Evolutionary conservation across 495 filamentous ascomycete species (phyloP).

Genomic region (Tuber borchii): DNA sequence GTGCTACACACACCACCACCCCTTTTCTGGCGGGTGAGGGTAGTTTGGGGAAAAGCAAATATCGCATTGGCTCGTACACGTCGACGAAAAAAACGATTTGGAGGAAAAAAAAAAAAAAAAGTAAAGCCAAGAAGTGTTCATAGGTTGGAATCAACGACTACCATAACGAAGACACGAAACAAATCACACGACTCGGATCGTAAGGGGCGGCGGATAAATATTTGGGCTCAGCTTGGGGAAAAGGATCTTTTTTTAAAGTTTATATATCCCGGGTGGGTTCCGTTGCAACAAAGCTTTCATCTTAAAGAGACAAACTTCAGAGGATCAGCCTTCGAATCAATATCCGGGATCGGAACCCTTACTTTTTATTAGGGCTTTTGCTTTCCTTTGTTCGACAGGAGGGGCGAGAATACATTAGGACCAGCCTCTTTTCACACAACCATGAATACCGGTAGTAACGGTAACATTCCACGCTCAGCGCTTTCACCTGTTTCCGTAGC

Average conservation of each 20-base stretch:
- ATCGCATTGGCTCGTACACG: conserved; percentile 1
- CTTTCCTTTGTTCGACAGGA: neutral
- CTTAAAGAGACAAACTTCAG: conserved; percentile 1
- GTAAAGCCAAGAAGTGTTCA: neutral
- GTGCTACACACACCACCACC: conserved; percentile 3
- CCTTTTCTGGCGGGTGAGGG: neutral
- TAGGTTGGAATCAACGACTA: neutral
- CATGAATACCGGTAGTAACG: conserved; percentile 22
- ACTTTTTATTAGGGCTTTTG: neutral
- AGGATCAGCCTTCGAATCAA: neutral
- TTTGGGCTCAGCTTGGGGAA: neutral
- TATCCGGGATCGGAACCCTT: neutral
- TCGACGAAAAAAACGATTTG: neutral
- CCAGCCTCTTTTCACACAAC: neutral
- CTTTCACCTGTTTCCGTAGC: conserved; percentile 41
- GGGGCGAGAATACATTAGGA: neutral
- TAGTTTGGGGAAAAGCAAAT: neutral
- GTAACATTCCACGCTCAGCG: conserved; percentile 30
- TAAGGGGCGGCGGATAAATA: conserved; percentile 3
- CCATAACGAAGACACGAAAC: conserved; percentile 1
- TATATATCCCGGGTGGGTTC: conserved; percentile 3
- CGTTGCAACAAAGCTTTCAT: neutral
- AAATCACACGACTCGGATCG: conserved; percentile 2
- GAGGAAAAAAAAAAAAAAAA: neutral
- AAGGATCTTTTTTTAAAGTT: neutral